Conservation (phyloP, 805 yeast genomes). For the Kazachstania viticola region DNA sequence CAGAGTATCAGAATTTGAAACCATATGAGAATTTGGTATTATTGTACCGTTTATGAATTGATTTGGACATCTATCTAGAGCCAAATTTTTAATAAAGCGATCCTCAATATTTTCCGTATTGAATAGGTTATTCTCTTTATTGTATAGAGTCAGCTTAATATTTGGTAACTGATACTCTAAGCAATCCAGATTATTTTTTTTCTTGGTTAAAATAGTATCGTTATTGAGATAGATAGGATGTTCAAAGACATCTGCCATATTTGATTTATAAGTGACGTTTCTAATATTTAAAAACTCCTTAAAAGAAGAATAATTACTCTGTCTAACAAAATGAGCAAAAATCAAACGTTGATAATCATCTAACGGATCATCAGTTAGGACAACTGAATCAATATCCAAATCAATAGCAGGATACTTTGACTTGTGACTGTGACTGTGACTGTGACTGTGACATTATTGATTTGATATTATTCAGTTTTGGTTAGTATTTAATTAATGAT, state of each 20-base stretch:
- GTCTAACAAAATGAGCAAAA: slow-evolving; percentile 10
- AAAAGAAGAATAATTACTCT: not conserved
- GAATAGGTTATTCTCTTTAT: not conserved
- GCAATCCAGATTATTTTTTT: slow-evolving; percentile 15
- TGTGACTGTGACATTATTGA: no score
- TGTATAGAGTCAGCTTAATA: slow-evolving; percentile 2
- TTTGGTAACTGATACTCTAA: slow-evolving; percentile 23
- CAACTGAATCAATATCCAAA: slow-evolving; percentile 9
- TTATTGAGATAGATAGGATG: slow-evolving; percentile 4
- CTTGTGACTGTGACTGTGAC: no score
- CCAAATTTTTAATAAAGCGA: slow-evolving; percentile 2
- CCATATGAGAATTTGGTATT: not conserved
- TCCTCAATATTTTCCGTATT: not conserved
- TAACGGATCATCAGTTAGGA: slow-evolving; percentile 14
- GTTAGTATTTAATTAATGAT: no score
- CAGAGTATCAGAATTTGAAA: not conserved
- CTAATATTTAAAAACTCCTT: slow-evolving; percentile 4
- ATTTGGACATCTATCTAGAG: slow-evolving; percentile 2
- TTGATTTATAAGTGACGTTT: slow-evolving; percentile 15
- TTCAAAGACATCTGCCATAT: slow-evolving; percentile 10
- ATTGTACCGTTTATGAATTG: slow-evolving; percentile 5
- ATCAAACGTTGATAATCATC: slow-evolving; percentile 26
- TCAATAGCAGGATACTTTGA: slow-evolving; percentile 9
- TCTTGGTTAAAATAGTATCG: not conserved
- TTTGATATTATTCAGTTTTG: no score